phyloP scores from a whole-genome alignment of 1,284 basidiomycete genomes.

The Pterulicium gracile region DNA sequence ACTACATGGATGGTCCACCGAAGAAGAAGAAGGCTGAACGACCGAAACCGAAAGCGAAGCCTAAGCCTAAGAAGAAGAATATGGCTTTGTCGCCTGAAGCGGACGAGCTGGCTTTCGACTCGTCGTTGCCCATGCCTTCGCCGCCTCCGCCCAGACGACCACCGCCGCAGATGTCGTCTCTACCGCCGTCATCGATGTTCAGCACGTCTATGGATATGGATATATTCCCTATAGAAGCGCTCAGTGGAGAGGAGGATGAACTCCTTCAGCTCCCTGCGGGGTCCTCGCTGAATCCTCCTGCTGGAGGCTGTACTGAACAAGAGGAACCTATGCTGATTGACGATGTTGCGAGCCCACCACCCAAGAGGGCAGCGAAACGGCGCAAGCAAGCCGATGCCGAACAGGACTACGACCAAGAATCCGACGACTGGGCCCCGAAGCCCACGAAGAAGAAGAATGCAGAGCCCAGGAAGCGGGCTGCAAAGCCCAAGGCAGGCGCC shows the following conservation, averaged over 20 bases:
- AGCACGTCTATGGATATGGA: not conserved
- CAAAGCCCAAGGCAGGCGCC: conserved; percentile 1
- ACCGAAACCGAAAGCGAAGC: not conserved
- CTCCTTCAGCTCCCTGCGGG: not conserved
- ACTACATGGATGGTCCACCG: not conserved
- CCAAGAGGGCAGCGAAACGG: not conserved
- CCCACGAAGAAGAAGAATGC: conserved; percentile 5
- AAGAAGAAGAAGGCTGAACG: not conserved
- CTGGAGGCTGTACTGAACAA: not conserved
- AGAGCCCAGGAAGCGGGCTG: conserved; percentile 2
- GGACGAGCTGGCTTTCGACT: too few species aligned
- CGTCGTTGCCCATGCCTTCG: not conserved
- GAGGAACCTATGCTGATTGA: not conserved
- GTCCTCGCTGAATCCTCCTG: not conserved
- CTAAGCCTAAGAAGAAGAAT: not conserved
- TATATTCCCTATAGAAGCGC: not conserved
- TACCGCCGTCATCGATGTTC: not conserved
- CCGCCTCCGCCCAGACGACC: not conserved
- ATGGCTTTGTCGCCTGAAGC: too few species aligned
- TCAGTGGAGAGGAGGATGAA: not conserved
- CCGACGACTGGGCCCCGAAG: not conserved
- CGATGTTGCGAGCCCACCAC: not conserved
- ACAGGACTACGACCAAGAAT: not conserved
- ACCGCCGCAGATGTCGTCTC: not conserved
- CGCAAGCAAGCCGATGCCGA: not conserved